Percentiles rank a stretch among this genome's conserved stretches.
phyloP scores from a whole-genome alignment of 1,284 basidiomycete genomes.

The Cystobasidium slooffiae region DNA sequence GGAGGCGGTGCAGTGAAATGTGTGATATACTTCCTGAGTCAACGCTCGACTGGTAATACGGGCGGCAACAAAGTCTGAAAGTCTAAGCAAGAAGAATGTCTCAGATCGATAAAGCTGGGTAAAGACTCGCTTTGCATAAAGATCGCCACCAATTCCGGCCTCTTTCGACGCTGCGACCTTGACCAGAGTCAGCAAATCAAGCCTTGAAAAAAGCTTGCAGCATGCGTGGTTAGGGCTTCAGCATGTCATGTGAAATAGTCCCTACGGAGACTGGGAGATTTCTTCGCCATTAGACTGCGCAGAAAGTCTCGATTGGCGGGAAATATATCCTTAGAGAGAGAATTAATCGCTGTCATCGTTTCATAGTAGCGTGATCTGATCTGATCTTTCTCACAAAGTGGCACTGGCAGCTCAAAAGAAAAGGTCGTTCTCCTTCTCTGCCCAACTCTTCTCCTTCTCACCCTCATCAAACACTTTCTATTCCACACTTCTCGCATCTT shows the following conservation, averaged over 20 bases:
- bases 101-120: slow-evolving; percentile 5
- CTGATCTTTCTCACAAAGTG: slow-evolving; percentile 9
- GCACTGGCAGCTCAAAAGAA: neutral
- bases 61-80: neutral
- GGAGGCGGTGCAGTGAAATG: too few species aligned
- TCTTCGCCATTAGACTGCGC: neutral
- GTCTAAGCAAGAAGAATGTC: slow-evolving; percentile 10
- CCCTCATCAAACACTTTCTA: neutral
- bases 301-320: slow-evolving; percentile 18
- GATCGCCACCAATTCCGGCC: slow-evolving; percentile 25
- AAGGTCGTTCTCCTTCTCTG: slow-evolving; percentile 13
- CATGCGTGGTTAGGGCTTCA: neutral
- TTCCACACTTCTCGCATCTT: neutral
- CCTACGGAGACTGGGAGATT: neutral
- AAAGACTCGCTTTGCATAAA: neutral
- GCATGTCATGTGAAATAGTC: neutral
- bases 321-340: slow-evolving; percentile 6
- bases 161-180: neutral
- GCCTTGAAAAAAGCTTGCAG: neutral
- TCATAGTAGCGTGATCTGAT: slow-evolving; percentile 11
- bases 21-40: too few species aligned
- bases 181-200: too few species aligned
- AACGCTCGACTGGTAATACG: too few species aligned
- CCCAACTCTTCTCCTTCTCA: slow-evolving; percentile 1
- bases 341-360: slow-evolving; percentile 20